Evolutionary conservation across 345 rosid species (phyloP).

Genomic region (Odontarrhena argentea): DNA sequence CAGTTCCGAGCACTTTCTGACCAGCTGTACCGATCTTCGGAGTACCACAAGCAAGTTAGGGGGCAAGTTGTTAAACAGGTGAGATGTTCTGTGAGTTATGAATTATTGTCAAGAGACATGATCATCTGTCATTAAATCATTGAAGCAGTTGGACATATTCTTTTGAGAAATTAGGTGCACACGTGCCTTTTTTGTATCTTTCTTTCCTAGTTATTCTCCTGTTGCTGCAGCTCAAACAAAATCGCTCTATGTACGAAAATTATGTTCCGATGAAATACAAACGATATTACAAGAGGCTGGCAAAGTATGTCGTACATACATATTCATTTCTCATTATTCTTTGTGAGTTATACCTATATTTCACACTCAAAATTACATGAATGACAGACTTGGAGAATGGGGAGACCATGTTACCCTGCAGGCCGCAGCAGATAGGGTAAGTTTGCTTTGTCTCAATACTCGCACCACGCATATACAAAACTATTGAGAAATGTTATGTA

Average conservation of each 20-base stretch:
- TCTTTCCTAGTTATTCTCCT: constrained; percentile 28
- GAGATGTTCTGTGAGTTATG: constrained; percentile 28
- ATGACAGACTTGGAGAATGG: constrained; percentile 85
- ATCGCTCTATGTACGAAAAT: constrained; percentile 70
- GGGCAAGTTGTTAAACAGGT: constrained; percentile 90
- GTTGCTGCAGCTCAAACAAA: constrained; percentile 68
- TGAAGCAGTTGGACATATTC: constrained; percentile 1
- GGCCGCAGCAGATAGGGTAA: constrained; percentile 96
- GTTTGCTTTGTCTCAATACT: constrained; percentile 23
- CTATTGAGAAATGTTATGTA: not conserved
- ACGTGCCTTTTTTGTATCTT: constrained; percentile 19
- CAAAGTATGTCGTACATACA: constrained; percentile 61
- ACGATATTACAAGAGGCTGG: constrained; percentile 78
- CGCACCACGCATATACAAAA: not conserved
- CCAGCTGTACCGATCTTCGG: constrained; percentile 80
- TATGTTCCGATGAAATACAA: constrained; percentile 96
- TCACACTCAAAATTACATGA: constrained; percentile 13
- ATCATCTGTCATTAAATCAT: constrained; percentile 2
- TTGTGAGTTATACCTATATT: constrained; percentile 2
- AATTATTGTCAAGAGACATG: constrained; percentile 10
- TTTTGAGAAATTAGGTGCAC: constrained; percentile 20
- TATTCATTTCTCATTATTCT: constrained; percentile 12
- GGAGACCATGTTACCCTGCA: constrained; percentile 94
- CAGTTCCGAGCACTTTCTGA: constrained; percentile 98
- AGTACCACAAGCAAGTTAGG: constrained; percentile 91